phyloP scores from a whole-genome alignment of 148 eudicot species.

The Rhododendron kiyosumense region DNA sequence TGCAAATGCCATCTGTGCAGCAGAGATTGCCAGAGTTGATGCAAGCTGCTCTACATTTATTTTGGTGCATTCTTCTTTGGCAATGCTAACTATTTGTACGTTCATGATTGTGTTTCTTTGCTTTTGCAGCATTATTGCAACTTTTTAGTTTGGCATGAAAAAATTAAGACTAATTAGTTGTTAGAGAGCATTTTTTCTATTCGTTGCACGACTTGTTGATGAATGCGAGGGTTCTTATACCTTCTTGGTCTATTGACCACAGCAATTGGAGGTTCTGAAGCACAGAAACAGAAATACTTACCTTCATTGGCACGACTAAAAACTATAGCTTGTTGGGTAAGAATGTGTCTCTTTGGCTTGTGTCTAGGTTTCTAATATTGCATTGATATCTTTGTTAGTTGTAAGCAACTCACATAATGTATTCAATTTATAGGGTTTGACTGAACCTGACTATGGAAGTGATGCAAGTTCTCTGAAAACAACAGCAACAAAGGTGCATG shows the following conservation, averaged over 20 bases:
- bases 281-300: conserved; percentile 74
- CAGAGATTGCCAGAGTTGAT: conserved; percentile 93
- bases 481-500: conserved; percentile 73
- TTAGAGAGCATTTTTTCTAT: background rate
- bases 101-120: background rate
- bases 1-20: conserved; percentile 69
- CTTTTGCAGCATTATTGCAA: background rate
- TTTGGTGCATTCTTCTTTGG: conserved; percentile 94
- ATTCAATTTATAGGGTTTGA: conserved; percentile 52
- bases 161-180: background rate
- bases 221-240: background rate
- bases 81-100: conserved; percentile 90
- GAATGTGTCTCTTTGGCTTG: background rate
- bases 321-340: conserved; percentile 87
- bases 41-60: conserved; percentile 96
- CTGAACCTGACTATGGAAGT: conserved; percentile 96
- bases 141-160: background rate
- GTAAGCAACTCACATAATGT: background rate
- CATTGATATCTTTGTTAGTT: background rate
- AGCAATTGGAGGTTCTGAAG: conserved; percentile 85
- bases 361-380: background rate
- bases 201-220: background rate
- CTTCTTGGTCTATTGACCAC: conserved; percentile 26
- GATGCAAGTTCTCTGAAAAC: conserved; percentile 91
- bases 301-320: conserved; percentile 76